These are phyloP conservation scores for Pseudoperonospora humuli DNA, from an alignment of 352 stramenopile genomes.

Conservation along the genomic window DNA sequence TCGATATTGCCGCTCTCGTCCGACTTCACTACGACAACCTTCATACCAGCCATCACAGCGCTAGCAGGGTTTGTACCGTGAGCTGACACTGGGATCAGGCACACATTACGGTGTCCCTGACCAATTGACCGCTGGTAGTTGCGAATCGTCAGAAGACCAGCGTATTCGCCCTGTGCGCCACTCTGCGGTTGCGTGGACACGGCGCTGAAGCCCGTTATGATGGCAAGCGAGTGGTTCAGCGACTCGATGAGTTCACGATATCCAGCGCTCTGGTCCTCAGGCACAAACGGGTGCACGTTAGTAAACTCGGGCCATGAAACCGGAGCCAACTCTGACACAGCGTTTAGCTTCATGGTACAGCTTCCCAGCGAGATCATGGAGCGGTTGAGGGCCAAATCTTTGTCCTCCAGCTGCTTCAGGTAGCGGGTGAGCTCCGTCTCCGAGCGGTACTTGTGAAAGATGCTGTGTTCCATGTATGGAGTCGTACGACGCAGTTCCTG, in stretches of 20 bases:
- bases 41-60: conserved; percentile 98
- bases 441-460: conserved; percentile 97
- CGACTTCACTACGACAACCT: conserved; percentile 95
- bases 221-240: conserved; percentile 92
- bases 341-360: conserved; percentile 99
- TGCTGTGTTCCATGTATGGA: conserved; percentile 89
- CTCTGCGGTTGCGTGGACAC: conserved; percentile 98
- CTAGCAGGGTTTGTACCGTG: conserved; percentile 98
- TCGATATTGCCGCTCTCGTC: conserved; percentile 96
- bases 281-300: conserved; percentile 97
- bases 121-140: conserved; percentile 90
- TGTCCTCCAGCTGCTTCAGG: conserved; percentile 96
- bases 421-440: conserved; percentile 95
- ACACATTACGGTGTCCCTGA: conserved; percentile 94
- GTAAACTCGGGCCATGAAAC: conserved; percentile 96
- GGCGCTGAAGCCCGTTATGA: conserved; percentile 98
- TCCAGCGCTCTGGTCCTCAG: conserved; percentile 89
- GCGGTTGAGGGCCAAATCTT: conserved; percentile 97
- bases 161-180: conserved; percentile 96
- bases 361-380: conserved; percentile 99
- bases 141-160: conserved; percentile 94
- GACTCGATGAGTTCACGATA: conserved; percentile 97
- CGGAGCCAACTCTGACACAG: conserved; percentile 94
- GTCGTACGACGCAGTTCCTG: conserved; percentile 46
- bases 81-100: conserved; percentile 96